Base-by-base conservation (phyloP, 768 basidiomycete species). In the Tylopilus balloui region DNA sequence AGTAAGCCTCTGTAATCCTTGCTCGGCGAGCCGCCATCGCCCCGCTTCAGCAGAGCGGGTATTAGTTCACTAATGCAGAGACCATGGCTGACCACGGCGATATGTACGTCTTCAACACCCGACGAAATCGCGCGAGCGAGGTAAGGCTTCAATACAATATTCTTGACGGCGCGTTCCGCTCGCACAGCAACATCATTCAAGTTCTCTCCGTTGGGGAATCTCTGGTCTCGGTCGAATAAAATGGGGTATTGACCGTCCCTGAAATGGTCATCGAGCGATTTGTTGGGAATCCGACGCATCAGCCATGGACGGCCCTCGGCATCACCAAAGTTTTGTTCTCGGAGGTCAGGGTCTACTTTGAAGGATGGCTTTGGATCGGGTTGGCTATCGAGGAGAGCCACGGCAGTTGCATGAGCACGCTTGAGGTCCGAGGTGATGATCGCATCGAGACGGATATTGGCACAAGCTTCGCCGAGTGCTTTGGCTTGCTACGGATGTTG, bases 81-180 rank as follows among this genome's bases (percentile, higher is more conserved):
- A 0, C 89, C 86, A 64, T 92, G 88, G 66, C 87, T 88, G 40
- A 88, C 81, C 32, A 90, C 57, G 1, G 80, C 86, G 21, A 89
- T 62, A 52, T 83, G 84, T 7, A 74, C 59, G 28, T 71, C 70
- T 36, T 67, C 59, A 49, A 50, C 65, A 29, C 70, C 68, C n/a
- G 69, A 63, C 46, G 68, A 68, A 19, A 69, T 68, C 1, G 72
- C 73, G 19, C 72, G 59, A 62, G 64, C 53, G n/a, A 88, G 66
- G 55, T 83, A 75, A 4, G 82, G 78, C 31, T 55, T 54, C 56
- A 84, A 58, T 9, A 88, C 59, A 15, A 83, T 59, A 5, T 80
- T 71, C 10, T 76, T 62, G 24, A 88, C 66, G 14, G 71, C 75
- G 31, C 65, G 62, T 27, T 73, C 70, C 1, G 86, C 86, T 7